These are phyloP conservation scores for Terfezia claveryi DNA, from an alignment of 495 filamentous ascomycete genomes.

Conservation along the genomic window DNA sequence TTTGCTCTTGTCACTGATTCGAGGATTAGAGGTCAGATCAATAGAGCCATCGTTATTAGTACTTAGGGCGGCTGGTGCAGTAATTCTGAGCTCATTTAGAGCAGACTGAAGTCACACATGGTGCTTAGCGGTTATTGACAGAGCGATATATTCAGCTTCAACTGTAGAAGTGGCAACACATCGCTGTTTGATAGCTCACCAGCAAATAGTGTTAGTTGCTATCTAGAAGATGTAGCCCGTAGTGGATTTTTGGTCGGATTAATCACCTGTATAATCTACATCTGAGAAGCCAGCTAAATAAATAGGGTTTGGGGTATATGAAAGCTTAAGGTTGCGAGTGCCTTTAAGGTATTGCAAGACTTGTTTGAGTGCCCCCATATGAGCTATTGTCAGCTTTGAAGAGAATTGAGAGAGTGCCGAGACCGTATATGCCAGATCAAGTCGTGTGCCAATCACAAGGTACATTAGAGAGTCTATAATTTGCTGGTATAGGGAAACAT, in stretches of 20 bases:
- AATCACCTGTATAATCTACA: background rate
- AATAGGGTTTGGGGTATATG: background rate
- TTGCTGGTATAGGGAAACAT: no score
- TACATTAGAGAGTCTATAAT: no score
- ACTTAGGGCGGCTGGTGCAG: background rate
- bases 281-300: background rate
- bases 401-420: no score
- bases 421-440: no score
- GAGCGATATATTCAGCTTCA: constrained; percentile 1
- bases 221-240: background rate
- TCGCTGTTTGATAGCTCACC: background rate
- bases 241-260: no score
- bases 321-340: background rate
- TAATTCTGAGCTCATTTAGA: background rate
- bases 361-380: background rate
- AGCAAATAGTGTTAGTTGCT: background rate
- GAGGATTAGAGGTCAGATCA: background rate
- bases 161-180: background rate
- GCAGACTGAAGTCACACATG: background rate
- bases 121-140: background rate
- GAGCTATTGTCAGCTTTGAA: no score
- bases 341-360: constrained; percentile 1
- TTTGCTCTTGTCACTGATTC: background rate
- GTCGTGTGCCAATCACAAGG: no score
- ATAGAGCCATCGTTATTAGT: background rate